Conservation (phyloP, 2,329 filamentous ascomycete genomes). For the Fusarium sp. region DNA sequence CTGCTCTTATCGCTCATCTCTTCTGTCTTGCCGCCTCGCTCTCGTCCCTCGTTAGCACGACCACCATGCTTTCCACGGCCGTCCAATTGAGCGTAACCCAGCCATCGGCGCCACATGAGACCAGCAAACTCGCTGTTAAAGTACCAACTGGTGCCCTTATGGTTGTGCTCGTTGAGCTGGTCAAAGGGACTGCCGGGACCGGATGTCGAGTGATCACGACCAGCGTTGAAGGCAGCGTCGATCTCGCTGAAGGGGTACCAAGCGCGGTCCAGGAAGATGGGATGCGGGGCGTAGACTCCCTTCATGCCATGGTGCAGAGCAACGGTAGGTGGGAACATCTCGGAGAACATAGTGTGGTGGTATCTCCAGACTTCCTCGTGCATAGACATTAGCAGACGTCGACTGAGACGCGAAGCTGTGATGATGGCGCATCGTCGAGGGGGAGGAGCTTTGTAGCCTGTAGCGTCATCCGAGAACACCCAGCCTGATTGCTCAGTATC, state of each 20-base stretch:
- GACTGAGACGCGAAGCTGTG: constrained; percentile 76
- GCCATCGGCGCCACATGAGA: constrained; percentile 83
- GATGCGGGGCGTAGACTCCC: constrained; percentile 84
- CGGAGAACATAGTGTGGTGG: constrained; percentile 79
- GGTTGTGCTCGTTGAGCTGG: constrained; percentile 81
- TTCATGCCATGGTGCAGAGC: constrained; percentile 83
- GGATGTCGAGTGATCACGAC: constrained; percentile 74
- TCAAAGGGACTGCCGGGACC: constrained; percentile 76
- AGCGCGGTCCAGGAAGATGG: constrained; percentile 80
- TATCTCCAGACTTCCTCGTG: constrained; percentile 77
- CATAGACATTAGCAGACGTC: constrained; percentile 76
- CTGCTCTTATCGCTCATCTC: constrained; percentile 59
- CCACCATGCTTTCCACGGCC: constrained; percentile 64
- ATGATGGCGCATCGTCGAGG: constrained; percentile 79
- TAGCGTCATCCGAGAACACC: constrained; percentile 78
- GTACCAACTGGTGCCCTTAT: constrained; percentile 86
- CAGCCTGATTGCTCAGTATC: constrained; percentile 78
- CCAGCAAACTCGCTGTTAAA: constrained; percentile 83
- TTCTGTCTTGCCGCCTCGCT: constrained; percentile 65
- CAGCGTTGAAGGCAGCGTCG: constrained; percentile 83
- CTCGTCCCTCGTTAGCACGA: constrained; percentile 59
- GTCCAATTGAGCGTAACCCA: constrained; percentile 69
- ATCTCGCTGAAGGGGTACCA: constrained; percentile 76
- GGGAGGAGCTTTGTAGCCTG: constrained; percentile 73
- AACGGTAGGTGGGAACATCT: constrained; percentile 81